Conservation (phyloP, 306 rosid species). For the Citrullus colocynthis region DNA sequence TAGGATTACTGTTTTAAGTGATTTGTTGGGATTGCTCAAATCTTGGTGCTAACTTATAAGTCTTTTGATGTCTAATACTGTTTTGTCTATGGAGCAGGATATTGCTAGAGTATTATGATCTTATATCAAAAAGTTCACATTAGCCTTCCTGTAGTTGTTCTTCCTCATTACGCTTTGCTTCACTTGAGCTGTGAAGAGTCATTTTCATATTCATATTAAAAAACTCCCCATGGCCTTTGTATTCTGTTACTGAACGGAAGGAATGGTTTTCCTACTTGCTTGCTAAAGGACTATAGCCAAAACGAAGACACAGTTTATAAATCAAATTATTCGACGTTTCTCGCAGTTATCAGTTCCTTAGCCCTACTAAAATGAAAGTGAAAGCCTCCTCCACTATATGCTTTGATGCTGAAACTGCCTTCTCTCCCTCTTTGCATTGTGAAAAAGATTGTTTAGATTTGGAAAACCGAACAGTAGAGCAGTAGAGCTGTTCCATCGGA, state of each 20-base stretch:
- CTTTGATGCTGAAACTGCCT: neutral
- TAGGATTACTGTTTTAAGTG: neutral
- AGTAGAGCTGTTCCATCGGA: neutral
- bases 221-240: no score
- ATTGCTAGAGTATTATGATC: neutral
- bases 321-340: no score
- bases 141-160: no score
- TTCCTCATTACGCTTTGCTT: no score
- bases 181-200: no score
- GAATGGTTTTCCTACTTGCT: no score
- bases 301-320: no score
- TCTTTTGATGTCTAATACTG: neutral
- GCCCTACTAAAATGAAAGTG: neutral
- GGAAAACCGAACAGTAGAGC: no score
- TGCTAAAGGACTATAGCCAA: no score
- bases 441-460: neutral
- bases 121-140: neutral
- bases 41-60: neutral
- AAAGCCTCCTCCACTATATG: neutral
- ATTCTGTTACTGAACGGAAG: no score
- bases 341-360: neutral
- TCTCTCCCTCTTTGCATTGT: neutral
- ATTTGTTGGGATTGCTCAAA: neutral
- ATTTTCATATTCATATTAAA: no score
- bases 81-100: neutral